Base-by-base conservation (phyloP, 129 eudicot species). In the Flaveria robusta region DNA sequence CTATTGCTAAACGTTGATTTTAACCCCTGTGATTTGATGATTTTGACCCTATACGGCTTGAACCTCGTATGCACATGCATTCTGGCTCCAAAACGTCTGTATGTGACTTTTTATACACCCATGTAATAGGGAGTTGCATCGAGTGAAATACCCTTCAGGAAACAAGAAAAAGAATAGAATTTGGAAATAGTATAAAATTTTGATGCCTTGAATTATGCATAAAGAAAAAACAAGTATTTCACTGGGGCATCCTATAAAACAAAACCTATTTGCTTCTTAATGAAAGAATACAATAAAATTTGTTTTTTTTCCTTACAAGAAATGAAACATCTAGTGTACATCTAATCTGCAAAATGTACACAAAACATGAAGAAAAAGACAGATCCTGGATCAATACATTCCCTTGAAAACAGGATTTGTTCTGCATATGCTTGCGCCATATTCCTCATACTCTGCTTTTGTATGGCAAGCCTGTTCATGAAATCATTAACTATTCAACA, bases 341-440 rank as follows among this genome's bases (percentile, higher is more conserved):
- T 79, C 84, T 74, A 71, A 76, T 60, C 79, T 71, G 79, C 82
- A 77, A 74, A 82, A 68, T 68, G 84, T 83, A 71, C 89, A 83
- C 56, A 13, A 58, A 73, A 73, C 27, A 47, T 47, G 60, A 60
- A 31, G 75, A n/a, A 27, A 60, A 75, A 55, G 68, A 24, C 37
- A 52, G 60, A 19, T 41, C 62, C 77, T 64, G 18, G 26, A 37
- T 29, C 86, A 95, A 79, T 89, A 95, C 99, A 95, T 95, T 68
- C 99, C 99, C 83, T 95, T 95, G 85, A 95, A 95, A 76, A 95
- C 99, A 51, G 97, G 99, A 83, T 95, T 95, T 29, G 99, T 91
- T 49, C 99, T 87, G 84, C 99, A 95, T 85, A 95, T 95, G 86
- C 99, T 91, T 22, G 99, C 99, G 18, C 99, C 99, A 46, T 80